A percentile compares a stretch with the other conserved stretches of the same genome.
These are phyloP conservation scores for Trichoderma simmonsii DNA, from an alignment of 2,329 filamentous ascomycete genomes.

Conservation along the genomic window DNA sequence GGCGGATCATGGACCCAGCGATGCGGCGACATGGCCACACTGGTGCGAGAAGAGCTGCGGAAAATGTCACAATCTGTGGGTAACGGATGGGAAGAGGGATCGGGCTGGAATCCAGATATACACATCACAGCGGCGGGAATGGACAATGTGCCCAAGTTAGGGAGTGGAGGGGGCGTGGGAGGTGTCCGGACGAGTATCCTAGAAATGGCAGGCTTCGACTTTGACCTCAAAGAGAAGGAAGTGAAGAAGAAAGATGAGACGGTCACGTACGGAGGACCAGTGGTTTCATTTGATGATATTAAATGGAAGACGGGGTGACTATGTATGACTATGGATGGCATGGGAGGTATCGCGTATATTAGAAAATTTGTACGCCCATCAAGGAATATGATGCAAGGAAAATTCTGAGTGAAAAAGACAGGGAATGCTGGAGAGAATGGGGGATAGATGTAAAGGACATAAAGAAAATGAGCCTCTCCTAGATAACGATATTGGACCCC, in stretches of 20 bases:
- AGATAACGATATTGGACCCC: not conserved
- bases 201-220: constrained; percentile 40
- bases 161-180: constrained; percentile 38
- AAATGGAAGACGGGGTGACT: constrained; percentile 29
- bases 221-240: constrained; percentile 29
- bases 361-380: constrained; percentile 12
- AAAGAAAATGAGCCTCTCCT: not conserved
- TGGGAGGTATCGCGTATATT: not conserved
- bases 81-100: constrained; percentile 30
- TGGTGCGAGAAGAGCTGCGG: constrained; percentile 30
- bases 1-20: constrained; percentile 29
- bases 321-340: not conserved
- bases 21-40: constrained; percentile 28
- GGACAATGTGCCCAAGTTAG: constrained; percentile 29
- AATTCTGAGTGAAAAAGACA: not conserved
- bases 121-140: constrained; percentile 40
- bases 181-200: constrained; percentile 40
- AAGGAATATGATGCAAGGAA: not conserved
- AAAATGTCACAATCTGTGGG: constrained; percentile 24
- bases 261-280: constrained; percentile 34
- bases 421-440: not conserved
- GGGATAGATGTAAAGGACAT: not conserved
- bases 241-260: constrained; percentile 37
- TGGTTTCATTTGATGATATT: constrained; percentile 41
- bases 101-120: constrained; percentile 31